These are phyloP conservation scores for Ogataea angusta DNA, from an alignment of 805 yeast genomes.

Conservation along the genomic window DNA sequence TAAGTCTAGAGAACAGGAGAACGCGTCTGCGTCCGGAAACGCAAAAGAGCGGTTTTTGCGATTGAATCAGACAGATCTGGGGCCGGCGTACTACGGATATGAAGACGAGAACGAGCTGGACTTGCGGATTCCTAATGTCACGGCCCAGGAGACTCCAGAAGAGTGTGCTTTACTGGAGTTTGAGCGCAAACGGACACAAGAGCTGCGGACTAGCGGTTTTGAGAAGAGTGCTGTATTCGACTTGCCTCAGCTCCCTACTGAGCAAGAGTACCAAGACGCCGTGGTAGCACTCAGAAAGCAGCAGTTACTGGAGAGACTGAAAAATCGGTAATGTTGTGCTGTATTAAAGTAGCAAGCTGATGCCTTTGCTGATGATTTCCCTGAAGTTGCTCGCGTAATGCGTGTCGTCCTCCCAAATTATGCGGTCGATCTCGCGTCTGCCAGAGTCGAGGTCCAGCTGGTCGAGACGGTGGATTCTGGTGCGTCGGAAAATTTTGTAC, in stretches of 20 bases:
- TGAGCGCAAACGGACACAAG: not conserved
- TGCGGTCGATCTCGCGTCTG: constrained; percentile 76
- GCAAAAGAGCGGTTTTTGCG: constrained; percentile 28
- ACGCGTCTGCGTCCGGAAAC: not conserved
- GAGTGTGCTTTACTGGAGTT: not conserved
- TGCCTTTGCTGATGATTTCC: constrained; percentile 29
- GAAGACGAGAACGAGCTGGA: constrained; percentile 26
- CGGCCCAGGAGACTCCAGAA: not conserved
- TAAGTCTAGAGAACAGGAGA: not conserved
- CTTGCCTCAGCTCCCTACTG: constrained; percentile 30
- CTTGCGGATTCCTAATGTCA: not conserved
- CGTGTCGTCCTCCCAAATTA: constrained; percentile 74
- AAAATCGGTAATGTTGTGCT: constrained; percentile 18
- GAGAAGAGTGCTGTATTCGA: constrained; percentile 9
- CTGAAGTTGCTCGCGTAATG: constrained; percentile 32
- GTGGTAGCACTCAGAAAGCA: constrained; percentile 44
- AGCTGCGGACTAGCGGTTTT: not conserved
- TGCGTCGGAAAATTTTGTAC: constrained; percentile 56
- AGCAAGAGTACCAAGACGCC: constrained; percentile 42
- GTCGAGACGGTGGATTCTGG: constrained; percentile 64
- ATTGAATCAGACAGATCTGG: constrained; percentile 22
- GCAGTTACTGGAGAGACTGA: constrained; percentile 41
- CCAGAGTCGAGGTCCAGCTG: constrained; percentile 82
- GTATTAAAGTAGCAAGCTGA: constrained; percentile 15
- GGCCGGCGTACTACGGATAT: constrained; percentile 43